A percentile compares a stretch with the other conserved stretches of the same genome.
phyloP scores from a whole-genome alignment of 495 filamentous ascomycete genomes.

The Aspergillus saccharolyticus region DNA sequence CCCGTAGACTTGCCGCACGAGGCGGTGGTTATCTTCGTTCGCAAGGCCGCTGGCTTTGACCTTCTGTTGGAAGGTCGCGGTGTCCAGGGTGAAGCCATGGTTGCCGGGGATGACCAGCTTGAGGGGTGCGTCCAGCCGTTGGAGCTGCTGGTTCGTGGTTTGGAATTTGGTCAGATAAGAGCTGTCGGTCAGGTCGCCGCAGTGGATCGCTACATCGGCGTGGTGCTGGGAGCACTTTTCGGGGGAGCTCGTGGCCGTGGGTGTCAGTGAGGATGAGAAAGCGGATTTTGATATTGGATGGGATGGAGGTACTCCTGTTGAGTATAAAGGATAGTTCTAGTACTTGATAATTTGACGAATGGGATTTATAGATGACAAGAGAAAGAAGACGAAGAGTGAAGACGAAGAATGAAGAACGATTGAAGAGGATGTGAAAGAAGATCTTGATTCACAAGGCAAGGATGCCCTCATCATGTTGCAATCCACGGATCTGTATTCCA shows the following conservation, averaged over 20 bases:
- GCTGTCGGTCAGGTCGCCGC: conserved; percentile 60
- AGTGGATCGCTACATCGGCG: conserved; percentile 63
- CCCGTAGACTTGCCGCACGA: conserved; percentile 29
- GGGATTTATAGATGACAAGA: too few relatives aligned
- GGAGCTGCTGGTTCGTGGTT: conserved; percentile 44
- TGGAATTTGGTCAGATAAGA: conserved; percentile 53
- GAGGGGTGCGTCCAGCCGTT: conserved; percentile 50
- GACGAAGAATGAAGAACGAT: too few relatives aligned
- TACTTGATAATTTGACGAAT: too few relatives aligned
- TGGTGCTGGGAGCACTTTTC: conserved; percentile 24
- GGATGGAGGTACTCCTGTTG: neutral
- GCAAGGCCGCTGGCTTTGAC: conserved; percentile 19
- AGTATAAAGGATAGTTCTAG: neutral
- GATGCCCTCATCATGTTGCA: too few relatives aligned
- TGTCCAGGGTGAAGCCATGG: conserved; percentile 63
- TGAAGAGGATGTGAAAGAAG: too few relatives aligned
- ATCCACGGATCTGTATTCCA: too few relatives aligned
- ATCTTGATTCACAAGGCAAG: too few relatives aligned
- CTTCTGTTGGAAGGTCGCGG: conserved; percentile 28
- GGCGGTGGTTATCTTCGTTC: conserved; percentile 17
- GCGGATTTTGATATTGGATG: conserved; percentile 27
- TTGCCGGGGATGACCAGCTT: conserved; percentile 72
- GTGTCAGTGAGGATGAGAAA: conserved; percentile 57
- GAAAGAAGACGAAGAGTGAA: too few relatives aligned
- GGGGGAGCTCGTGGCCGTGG: conserved; percentile 36